These are phyloP conservation scores for Boletus bicolor DNA, from an alignment of 768 basidiomycete genomes.

Conservation along the genomic window DNA sequence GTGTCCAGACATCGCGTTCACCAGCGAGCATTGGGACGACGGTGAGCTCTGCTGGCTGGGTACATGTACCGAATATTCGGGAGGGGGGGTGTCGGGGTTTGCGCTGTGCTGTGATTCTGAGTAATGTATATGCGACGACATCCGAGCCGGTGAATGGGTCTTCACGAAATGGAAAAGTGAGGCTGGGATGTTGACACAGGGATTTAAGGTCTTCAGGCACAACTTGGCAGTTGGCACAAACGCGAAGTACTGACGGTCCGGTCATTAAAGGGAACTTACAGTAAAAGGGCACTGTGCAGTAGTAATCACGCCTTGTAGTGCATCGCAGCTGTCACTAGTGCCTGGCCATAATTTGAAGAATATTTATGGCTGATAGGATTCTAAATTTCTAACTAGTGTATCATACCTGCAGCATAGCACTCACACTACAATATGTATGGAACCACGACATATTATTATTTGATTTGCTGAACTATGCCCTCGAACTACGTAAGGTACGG, in stretches of 20 bases:
- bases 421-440: neutral
- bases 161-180: neutral
- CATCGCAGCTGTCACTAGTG: neutral
- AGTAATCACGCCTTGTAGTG: neutral
- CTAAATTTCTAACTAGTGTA: neutral
- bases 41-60: conserved; percentile 11
- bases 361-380: neutral
- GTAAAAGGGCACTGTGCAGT: neutral
- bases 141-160: neutral
- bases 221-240: neutral
- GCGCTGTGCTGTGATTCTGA: conserved; percentile 16
- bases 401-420: neutral
- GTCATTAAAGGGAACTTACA: neutral
- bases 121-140: conserved; percentile 14
- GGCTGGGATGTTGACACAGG: neutral
- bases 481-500: neutral
- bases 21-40: conserved; percentile 19
- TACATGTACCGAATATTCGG: conserved; percentile 25
- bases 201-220: neutral
- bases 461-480: neutral
- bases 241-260: neutral
- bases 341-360: neutral
- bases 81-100: conserved; percentile 31
- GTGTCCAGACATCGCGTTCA: conserved; percentile 10
- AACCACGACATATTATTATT: neutral